Base-by-base conservation (phyloP, 1,284 basidiomycete species). In the Vanrija pseudolonga region DNA sequence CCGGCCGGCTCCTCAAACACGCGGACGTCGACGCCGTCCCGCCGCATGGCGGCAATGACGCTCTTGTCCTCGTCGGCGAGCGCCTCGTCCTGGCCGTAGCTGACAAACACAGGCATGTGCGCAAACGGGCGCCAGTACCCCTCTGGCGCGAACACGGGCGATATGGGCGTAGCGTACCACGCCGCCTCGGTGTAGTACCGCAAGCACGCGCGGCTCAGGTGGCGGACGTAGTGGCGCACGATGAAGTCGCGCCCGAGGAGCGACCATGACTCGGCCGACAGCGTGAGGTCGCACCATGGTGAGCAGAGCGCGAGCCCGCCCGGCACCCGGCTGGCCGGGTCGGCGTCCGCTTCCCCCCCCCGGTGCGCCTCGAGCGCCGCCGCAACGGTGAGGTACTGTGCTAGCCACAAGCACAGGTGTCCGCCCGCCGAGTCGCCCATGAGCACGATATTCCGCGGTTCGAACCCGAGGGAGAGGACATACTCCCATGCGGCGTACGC, bases 1-100 rank as follows among this genome's bases (percentile, higher is more conserved):
- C 47, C 47, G 8, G 40, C 11, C 4, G 47, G 47, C n/a, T 32
- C 32, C 57, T 49, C 51, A 15, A 39, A 50, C 5, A 63, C 15
- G 0, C 18, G 44, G 3, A 71, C 62, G 39, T 63, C 52, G 6
- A 73, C 66, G 12, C 65, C 68, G 38, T 63, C 69, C 15, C 54
- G 51, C 50, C 56, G 58, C 72, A 74, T 65, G 23, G 55, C 56
- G 14, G 53, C 36, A 4, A 56, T 57, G 23, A 73, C 51, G 5
- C 54, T 55, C 22, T 62, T 41, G 24, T 63, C 60, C 57, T 74
- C 71, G 46, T 66, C 67, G 7, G 56, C 51, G 48, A 74, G 57
- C 32, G 64, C 46, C 62, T 74, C 72, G n/a, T 60, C 62, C 15
- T 63, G 66, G 3, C 72, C 72, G 19, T 65, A 55, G 37, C 64